Conservation (phyloP, 257 asterid species). For the Agastache rugosa region DNA sequence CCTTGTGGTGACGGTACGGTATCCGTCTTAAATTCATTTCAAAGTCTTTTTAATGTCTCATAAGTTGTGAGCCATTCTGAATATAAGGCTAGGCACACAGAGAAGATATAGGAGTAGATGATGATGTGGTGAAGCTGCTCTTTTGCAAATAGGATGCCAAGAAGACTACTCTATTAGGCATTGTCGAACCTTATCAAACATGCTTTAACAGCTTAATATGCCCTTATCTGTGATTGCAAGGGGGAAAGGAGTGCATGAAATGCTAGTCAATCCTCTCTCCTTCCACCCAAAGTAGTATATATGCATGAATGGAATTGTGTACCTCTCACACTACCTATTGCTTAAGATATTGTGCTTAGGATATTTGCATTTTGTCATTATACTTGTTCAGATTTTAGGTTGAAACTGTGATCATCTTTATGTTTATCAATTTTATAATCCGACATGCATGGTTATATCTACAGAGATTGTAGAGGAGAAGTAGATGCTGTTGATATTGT, state of each 20-base stretch:
- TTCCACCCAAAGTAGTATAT: not conserved
- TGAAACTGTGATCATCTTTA: not conserved
- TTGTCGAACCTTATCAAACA: not conserved
- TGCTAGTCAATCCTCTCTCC: not conserved
- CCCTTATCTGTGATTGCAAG: not conserved
- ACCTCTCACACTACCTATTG: not conserved
- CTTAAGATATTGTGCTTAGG: too few relatives aligned
- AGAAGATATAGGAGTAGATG: not conserved
- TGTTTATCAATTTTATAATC: constrained; percentile 17
- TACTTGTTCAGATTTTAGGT: not conserved
- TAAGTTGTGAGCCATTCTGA: not conserved
- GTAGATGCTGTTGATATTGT: constrained; percentile 72
- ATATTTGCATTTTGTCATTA: constrained; percentile 9
- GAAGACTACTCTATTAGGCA: constrained; percentile 7
- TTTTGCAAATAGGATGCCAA: not conserved
- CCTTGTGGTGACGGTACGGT: not conserved
- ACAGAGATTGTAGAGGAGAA: constrained; percentile 71
- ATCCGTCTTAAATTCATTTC: not conserved
- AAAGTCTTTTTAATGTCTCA: not conserved
- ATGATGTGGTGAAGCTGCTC: not conserved
- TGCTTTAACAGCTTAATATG: constrained; percentile 24
- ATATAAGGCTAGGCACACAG: not conserved
- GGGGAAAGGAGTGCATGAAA: too few relatives aligned
- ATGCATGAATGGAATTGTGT: not conserved
- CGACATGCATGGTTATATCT: constrained; percentile 36